Base-by-base conservation (phyloP, 192 early-diverging fungal species). In the Kappamyces sp. region DNA sequence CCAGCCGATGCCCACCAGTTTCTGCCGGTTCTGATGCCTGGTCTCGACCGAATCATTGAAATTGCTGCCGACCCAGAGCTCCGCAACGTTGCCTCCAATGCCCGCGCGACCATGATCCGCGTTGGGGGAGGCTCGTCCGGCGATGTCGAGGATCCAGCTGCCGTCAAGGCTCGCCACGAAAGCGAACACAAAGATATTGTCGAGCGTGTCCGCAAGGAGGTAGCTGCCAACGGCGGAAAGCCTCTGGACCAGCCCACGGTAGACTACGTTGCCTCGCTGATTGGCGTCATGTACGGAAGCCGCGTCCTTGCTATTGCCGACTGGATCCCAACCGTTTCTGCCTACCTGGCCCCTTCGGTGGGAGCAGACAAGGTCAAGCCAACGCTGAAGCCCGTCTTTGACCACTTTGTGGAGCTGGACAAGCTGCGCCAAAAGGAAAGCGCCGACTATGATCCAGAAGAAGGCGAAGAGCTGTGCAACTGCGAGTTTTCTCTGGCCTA, bases 401-500 rank as follows among this genome's bases (percentile, higher is more conserved):
- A 70, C 55, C 64, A 75, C 69, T 75, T 68, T 58, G 47, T 42
- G 39, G 66, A 63, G 36, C 47, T 71, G 46, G 74, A 71, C 69
- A 68, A 69, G 62, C 57, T 68, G 31, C 68, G 73, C 51, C 63
- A 71, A 36, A 64, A 64, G 36, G 65, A 71, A 42, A 60, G 46
- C 40, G 68, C 70, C 13, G 71, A 69, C 33, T 58, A 55, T 12
- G 74, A 63, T 36, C 48, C 43, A 12, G 71, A 72, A 13, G 72
- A 77, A 47, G 79, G 74, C 55, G 79, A 79, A 62, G 72, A 74
- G 51, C 66, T 82, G 40, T 79, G 76, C 77, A 86, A 91, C 78
- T 86, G 83, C 71, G 86, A 86, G 58, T 89, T 89, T 84, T 87
- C 87, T 5, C 78, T 89, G 62, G 87, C 86, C 51, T 88, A 88